phyloP scores from a whole-genome alignment of 306 rosid species.

The Sechiopsis laciniata region DNA sequence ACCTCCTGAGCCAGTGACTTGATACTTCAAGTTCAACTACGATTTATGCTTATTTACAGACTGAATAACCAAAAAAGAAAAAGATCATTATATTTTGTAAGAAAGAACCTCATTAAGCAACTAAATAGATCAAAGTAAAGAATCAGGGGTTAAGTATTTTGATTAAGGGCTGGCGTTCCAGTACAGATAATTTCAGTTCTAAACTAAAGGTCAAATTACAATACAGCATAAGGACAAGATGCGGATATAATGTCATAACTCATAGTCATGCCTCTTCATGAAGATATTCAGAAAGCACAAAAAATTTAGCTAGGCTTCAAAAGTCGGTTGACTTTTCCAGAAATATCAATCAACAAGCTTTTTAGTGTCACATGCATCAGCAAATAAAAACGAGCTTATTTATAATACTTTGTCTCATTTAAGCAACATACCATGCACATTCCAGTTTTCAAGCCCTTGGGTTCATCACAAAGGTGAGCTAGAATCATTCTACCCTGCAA shows the following conservation, averaged over 20 bases:
- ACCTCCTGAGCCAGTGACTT: not conserved
- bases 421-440: slow-evolving; percentile 85
- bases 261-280: not conserved
- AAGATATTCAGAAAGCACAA: not conserved
- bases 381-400: not conserved
- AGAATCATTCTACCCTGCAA: slow-evolving; percentile 95
- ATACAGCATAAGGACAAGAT: not conserved
- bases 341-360: not conserved
- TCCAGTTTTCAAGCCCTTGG: slow-evolving; percentile 96
- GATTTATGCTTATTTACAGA: not conserved
- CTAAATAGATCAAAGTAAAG: not conserved
- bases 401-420: not conserved
- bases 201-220: not conserved
- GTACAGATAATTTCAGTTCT: not conserved
- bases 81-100: not conserved
- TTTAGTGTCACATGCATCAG: not conserved
- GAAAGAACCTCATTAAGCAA: not conserved
- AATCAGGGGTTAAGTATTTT: not conserved
- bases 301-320: not conserved
- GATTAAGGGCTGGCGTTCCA: not conserved
- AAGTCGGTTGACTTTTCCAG: not conserved
- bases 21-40: not conserved
- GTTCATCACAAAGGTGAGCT: slow-evolving; percentile 96
- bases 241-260: not conserved
- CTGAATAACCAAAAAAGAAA: not conserved